Conservation (phyloP, 306 rosid genomes). For the Dicorynia guianensis region DNA sequence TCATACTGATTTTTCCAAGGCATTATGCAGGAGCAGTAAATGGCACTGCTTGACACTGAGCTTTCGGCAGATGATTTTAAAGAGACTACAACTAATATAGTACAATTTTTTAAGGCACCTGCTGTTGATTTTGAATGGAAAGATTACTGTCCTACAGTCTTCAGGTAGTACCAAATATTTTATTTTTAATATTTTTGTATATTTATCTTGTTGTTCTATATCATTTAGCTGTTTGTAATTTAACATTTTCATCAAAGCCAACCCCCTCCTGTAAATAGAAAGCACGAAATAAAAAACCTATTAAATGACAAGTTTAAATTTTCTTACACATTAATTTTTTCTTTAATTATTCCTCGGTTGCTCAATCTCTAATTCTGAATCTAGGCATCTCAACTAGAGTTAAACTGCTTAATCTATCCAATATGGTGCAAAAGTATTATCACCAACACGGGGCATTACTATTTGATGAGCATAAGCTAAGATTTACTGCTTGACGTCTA, state of each 20-base stretch:
- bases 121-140: slow-evolving; percentile 50
- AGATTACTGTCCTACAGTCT: slow-evolving; percentile 54
- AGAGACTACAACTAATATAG: slow-evolving; percentile 34
- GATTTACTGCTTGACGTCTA: not conserved
- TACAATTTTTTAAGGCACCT: slow-evolving; percentile 29
- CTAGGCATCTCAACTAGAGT: not conserved
- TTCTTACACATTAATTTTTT: not conserved
- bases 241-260: no score
- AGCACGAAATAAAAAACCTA: no score
- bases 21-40: slow-evolving; percentile 37
- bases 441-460: no score
- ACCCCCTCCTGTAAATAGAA: no score
- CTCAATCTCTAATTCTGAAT: not conserved
- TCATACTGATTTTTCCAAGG: slow-evolving; percentile 10
- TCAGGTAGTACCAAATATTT: slow-evolving; percentile 36
- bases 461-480: not conserved
- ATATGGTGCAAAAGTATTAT: no score
- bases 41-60: slow-evolving; percentile 43
- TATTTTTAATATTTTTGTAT: not conserved
- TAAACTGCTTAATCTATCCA: not conserved
- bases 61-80: slow-evolving; percentile 45
- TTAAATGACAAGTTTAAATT: not conserved
- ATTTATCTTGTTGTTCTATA: not conserved
- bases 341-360: not conserved
- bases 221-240: not conserved